Evolutionary conservation across 768 basidiomycete species (phyloP), one percentile per base, ranked within the genome.

Genomic region (Boletus rubropictus): DNA sequence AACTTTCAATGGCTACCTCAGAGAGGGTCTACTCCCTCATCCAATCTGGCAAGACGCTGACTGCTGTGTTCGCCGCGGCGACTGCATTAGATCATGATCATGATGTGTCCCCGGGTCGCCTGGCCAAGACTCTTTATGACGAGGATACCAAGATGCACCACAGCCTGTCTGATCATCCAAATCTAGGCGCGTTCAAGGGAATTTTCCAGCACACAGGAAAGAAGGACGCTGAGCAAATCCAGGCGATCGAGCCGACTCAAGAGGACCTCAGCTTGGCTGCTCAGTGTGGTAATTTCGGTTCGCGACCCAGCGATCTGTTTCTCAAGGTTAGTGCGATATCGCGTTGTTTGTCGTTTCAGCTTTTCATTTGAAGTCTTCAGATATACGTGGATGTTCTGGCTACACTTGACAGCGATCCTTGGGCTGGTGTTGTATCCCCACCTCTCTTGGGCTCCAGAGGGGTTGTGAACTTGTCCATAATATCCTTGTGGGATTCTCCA

Each of bases 331-430:
- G 72, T 42, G 8, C 15, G 41, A 11, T 36, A 52, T 42, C 21
- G 39, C 9, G n/a, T 36, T 5, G 31, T 44, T n/a, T 17, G 9
- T 42, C 33, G n/a, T 18, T 21, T 34, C 14, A 7, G 17, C 38
- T 20, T 42, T 44, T 35, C 4, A 28, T 37, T 20, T 11, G 18
- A 18, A 24, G 17, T 18, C 36, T 24, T 39, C 44, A 83, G 81
- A 77, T 86, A 43, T 86, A 83, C 51, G 66, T 72, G 32, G 79
- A 84, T 41, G 73, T 80, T n/a, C 64, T 86, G 17, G 71, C 72
- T n/a, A 74, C 75, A 2, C 67, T 87, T 1, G 74, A 82, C 20
- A 62, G 63, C 45, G 72, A 81, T 51, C 78, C 80, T 1, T 67
- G 79, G 50, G 73, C 74, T 1, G 78, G 78, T 9, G 66, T 83